Evolutionary conservation across 2,329 filamentous ascomycete genomes (phyloP), one percentile per base, ranked within the genome.

Genomic region (Aspergillus sp.): DNA sequence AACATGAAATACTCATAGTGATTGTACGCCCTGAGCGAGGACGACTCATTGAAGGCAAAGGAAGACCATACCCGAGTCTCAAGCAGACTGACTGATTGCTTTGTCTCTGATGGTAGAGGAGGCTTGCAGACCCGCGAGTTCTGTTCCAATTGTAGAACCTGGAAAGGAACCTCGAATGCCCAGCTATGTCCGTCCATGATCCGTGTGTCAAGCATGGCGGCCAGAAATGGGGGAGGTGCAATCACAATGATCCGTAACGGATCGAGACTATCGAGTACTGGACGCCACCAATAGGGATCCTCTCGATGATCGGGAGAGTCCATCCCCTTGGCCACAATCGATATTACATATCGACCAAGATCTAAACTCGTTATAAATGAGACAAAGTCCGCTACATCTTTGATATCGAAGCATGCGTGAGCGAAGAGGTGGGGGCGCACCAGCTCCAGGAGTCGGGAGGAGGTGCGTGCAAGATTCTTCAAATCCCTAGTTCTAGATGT

Each of bases 11-110:
- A 91, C 67, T 91, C 87, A 71, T 91, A 89, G 4, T 85, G 87
- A 50, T 84, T 83, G 75, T 91, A 93, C 5, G 86, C 88, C 59
- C 83, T 82, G n/a, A 89, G 82, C 4, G 87, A 91, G 0, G 89
- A 91, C 8, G 89, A 89, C 76, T 94, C 90, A 71, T 93, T 93
- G 64, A 92, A 84, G 2, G 84, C 78, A 0, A 92, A 68, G 17
- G 84, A 82, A 0, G 80, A 82, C 90, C 91, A 93, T 2, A 84
- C 83, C 1, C 84, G 82, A n/a, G 84, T 77, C 25, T 81, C 81
- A 48, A 91, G 82, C 0, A 91, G 74, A 23, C 69, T 75, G 15
- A 15, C 25, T 1, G 67, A 58, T 25, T 63, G 65, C 10, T 63
- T 56, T 5, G 68, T 61, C 41, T 36, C 32, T 15, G 32, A 70